Percentiles rank a stretch among this genome's conserved stretches.
phyloP scores from a whole-genome alignment of 208 protist species.

The Leishmania tropica region DNA sequence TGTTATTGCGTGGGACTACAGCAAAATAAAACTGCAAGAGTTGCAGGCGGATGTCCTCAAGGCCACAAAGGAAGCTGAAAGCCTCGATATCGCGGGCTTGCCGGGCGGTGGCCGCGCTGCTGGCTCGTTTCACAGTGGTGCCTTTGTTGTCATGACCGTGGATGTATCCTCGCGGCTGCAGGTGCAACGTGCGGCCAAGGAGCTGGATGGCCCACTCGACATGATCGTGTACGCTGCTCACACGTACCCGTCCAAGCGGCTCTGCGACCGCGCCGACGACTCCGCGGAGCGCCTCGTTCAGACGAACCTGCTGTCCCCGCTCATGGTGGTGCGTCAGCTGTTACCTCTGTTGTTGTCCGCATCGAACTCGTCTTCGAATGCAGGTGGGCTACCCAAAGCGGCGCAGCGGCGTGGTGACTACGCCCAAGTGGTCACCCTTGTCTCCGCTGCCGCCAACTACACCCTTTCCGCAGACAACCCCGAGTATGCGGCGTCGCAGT shows the following conservation, averaged over 20 bases:
- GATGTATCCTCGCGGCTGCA: conserved; percentile 53
- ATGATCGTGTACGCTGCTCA: conserved; percentile 56
- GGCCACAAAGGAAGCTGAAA: not conserved
- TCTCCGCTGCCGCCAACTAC: conserved; percentile 27
- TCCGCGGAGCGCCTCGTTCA: conserved; percentile 52
- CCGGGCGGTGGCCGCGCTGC: not conserved
- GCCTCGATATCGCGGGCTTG: not conserved
- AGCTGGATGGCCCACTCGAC: conserved; percentile 42
- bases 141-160: conserved; percentile 24
- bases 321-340: conserved; percentile 37
- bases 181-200: conserved; percentile 45
- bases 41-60: conserved; percentile 39
- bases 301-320: conserved; percentile 37
- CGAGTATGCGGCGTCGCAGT: conserved; percentile 61
- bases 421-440: conserved; percentile 43
- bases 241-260: conserved; percentile 19
- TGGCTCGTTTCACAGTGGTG: not conserved
- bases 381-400: not conserved
- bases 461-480: conserved; percentile 26
- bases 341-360: conserved; percentile 36
- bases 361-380: conserved; percentile 2
- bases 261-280: conserved; percentile 53
- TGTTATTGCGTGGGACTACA: conserved; percentile 69
- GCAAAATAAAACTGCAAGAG: conserved; percentile 50
- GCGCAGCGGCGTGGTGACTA: conserved; percentile 21